A percentile compares a stretch with the other conserved stretches of the same genome.
phyloP scores from a whole-genome alignment of 2,329 filamentous ascomycete species.

The Arthrobotrys pseudoclavata region DNA sequence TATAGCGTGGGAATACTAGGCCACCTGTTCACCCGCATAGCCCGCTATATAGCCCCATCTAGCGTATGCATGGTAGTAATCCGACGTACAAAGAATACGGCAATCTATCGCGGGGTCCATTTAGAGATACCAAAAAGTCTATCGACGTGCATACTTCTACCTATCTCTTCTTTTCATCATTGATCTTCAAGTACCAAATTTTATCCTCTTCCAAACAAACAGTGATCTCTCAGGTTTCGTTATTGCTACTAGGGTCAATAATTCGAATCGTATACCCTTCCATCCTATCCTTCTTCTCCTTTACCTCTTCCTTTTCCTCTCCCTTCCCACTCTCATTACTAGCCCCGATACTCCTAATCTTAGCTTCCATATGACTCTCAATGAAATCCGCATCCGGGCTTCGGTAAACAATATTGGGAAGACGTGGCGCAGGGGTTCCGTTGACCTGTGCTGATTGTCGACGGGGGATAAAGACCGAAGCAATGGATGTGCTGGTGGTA shows the following conservation, averaged over 20 bases:
- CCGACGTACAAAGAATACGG: too few species aligned
- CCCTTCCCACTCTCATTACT: neutral
- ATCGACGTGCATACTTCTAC: too few species aligned
- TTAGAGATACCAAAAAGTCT: neutral
- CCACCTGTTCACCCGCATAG: too few species aligned
- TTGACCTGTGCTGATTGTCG: neutral
- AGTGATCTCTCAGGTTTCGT: neutral
- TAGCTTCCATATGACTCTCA: conserved; percentile 15
- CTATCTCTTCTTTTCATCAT: neutral
- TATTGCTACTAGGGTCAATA: conserved; percentile 1
- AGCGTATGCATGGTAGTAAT: too few species aligned
- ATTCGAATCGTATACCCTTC: conserved; percentile 27
- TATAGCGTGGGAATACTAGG: neutral
- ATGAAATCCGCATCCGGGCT: conserved; percentile 29
- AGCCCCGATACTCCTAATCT: neutral
- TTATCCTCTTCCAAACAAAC: neutral
- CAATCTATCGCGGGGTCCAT: neutral
- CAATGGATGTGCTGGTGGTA: neutral
- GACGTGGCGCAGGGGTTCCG: neutral
- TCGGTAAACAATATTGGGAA: conserved; percentile 20
- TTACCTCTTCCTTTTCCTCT: neutral
- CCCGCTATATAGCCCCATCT: too few species aligned
- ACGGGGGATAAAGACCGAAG: neutral
- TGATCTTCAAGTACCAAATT: neutral
- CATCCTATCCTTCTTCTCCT: conserved; percentile 5